A percentile compares a stretch with the other conserved stretches of the same genome.
phyloP scores from a whole-genome alignment of 805 yeast species.

The Jamesozyma hellenica region DNA sequence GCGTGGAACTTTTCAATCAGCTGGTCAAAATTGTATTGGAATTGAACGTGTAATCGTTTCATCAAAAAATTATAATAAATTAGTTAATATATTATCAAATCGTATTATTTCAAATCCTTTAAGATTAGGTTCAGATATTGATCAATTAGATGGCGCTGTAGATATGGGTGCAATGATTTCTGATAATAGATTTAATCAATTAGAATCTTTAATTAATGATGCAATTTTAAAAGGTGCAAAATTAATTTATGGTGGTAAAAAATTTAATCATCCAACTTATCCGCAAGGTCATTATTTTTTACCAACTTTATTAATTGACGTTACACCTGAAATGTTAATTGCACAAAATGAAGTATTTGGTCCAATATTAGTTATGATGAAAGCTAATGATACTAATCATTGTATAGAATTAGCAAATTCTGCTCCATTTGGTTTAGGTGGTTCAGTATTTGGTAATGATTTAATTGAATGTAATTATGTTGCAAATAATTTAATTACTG shows the following conservation, averaged over 20 bases:
- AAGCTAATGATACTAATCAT: slow-evolving; percentile 53
- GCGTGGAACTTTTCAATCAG: slow-evolving; percentile 94
- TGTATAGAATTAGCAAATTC: slow-evolving; percentile 73
- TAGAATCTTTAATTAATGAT: slow-evolving; percentile 58
- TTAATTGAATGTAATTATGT: slow-evolving; percentile 49
- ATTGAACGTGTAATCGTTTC: slow-evolving; percentile 87
- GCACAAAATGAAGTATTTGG: slow-evolving; percentile 93
- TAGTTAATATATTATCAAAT: slow-evolving; percentile 46
- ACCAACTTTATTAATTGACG: slow-evolving; percentile 83
- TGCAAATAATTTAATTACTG: slow-evolving; percentile 58
- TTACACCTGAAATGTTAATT: slow-evolving; percentile 62
- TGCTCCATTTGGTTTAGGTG: slow-evolving; percentile 84
- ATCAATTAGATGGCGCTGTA: slow-evolving; percentile 76
- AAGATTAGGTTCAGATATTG: slow-evolving; percentile 84
- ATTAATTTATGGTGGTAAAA: slow-evolving; percentile 70
- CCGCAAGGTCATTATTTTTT: slow-evolving; percentile 91
- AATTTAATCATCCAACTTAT: slow-evolving; percentile 77
- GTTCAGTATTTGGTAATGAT: slow-evolving; percentile 72
- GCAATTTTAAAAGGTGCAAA: slow-evolving; percentile 79
- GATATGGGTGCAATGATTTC: slow-evolving; percentile 96
- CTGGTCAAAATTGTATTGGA: slow-evolving; percentile 98
- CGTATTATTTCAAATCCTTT: slow-evolving; percentile 44
- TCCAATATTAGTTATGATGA: slow-evolving; percentile 74
- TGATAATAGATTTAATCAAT: slow-evolving; percentile 55
- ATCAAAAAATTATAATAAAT: slow-evolving; percentile 51